These are phyloP conservation scores for Neurospora sp. DNA, from an alignment of 495 filamentous ascomycete species.

Conservation along the genomic window DNA sequence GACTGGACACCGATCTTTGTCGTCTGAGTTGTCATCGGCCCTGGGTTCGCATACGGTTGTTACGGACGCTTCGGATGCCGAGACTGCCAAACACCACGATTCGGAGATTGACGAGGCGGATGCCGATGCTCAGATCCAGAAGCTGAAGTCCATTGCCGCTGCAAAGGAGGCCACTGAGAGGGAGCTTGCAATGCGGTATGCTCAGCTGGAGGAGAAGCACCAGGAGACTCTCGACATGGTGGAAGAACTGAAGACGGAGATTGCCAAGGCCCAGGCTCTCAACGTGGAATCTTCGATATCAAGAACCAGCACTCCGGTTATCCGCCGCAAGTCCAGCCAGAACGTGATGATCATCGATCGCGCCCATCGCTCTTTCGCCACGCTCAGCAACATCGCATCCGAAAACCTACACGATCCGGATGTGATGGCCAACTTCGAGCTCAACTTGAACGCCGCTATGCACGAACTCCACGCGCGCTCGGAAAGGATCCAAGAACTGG, in stretches of 20 bases:
- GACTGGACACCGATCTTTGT: constrained; percentile 79
- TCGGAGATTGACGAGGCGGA: constrained; percentile 22
- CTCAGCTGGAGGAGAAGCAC: constrained; percentile 70
- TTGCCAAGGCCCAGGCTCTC: constrained; percentile 61
- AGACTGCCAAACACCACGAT: constrained; percentile 27
- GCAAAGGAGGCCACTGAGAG: constrained; percentile 70
- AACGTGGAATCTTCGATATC: constrained; percentile 51
- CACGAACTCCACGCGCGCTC: constrained; percentile 80
- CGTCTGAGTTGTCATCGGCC: constrained; percentile 90
- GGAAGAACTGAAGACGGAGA: constrained; percentile 78
- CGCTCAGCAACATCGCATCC: constrained; percentile 73
- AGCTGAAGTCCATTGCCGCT: constrained; percentile 53
- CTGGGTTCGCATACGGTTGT: constrained; percentile 67
- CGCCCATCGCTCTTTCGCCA: constrained; percentile 83
- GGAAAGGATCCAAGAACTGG: constrained; percentile 80
- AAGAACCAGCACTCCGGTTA: constrained; percentile 53
- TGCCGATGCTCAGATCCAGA: constrained; percentile 54
- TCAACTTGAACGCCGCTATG: constrained; percentile 85
- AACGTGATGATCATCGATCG: constrained; percentile 83
- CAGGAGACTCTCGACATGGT: constrained; percentile 72
- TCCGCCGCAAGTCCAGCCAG: constrained; percentile 90
- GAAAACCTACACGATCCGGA: constrained; percentile 79
- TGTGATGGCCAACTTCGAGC: constrained; percentile 82
- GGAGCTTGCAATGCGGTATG: constrained; percentile 66
- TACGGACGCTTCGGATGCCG: constrained; percentile 47